Conservation (phyloP, 2,329 filamentous ascomycete genomes). For the Ophiostoma ulmi region DNA sequence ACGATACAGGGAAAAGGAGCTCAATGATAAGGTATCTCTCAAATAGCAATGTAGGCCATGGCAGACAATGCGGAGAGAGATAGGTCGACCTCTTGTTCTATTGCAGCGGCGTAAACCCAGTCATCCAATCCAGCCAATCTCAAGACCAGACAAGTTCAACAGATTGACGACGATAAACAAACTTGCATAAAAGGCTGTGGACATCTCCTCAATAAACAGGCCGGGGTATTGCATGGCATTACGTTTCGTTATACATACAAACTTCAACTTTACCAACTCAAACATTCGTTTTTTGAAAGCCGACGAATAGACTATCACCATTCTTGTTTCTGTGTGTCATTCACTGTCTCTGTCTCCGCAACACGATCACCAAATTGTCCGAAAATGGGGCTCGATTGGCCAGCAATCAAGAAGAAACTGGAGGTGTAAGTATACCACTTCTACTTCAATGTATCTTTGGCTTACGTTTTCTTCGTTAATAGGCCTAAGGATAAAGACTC, state of each 20-base stretch:
- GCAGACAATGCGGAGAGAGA: background rate
- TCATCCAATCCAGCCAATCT: background rate
- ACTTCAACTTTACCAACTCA: background rate
- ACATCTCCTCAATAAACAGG: background rate
- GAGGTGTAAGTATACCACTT: conserved; percentile 15
- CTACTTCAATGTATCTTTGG: background rate
- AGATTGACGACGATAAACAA: background rate
- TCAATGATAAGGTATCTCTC: background rate
- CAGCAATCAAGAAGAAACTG: conserved; percentile 6
- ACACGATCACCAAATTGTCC: background rate
- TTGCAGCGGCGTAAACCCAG: background rate
- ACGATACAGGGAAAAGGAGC: background rate
- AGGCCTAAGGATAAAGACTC: conserved; percentile 21
- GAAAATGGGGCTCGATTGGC: conserved; percentile 16
- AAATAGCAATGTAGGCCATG: background rate
- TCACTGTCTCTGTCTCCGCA: background rate
- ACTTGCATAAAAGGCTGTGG: conserved; percentile 1
- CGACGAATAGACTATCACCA: background rate
- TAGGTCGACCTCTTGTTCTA: background rate
- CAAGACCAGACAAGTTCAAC: background rate
- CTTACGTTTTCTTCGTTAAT: background rate
- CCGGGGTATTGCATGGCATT: background rate
- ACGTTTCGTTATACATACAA: background rate
- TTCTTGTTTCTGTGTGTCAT: background rate
- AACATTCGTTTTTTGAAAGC: background rate